These are phyloP conservation scores for Gossypium bickii DNA, from an alignment of 345 rosid genomes.

Conservation along the genomic window DNA sequence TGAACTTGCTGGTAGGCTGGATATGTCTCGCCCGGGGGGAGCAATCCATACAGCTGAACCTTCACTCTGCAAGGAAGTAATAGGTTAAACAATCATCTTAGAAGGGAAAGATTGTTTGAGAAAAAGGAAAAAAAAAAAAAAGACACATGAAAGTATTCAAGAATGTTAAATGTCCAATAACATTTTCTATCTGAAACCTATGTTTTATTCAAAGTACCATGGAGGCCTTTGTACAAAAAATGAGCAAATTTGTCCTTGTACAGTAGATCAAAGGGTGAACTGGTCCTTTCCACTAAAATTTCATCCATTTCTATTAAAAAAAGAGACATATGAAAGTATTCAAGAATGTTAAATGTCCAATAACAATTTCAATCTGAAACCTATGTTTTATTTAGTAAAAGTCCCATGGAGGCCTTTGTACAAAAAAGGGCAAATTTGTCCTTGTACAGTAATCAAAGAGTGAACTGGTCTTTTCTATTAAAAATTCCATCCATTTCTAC, in stretches of 20 bases:
- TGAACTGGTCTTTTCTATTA: too few species aligned
- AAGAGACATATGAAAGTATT: background rate
- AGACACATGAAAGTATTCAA: background rate
- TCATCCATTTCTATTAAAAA: background rate
- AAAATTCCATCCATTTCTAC: too few species aligned
- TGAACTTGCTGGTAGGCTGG: slow-evolving; percentile 63
- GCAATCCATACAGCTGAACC: slow-evolving; percentile 82
- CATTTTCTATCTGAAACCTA: background rate
- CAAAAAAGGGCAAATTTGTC: too few species aligned
- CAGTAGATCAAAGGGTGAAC: too few species aligned
- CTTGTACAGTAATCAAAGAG: too few species aligned
- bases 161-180: background rate
- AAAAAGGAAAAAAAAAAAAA: background rate
- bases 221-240: too few species aligned
- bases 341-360: background rate
- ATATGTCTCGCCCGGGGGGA: slow-evolving; percentile 69
- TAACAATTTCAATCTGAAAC: background rate
- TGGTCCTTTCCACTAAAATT: too few species aligned
- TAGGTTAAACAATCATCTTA: slow-evolving; percentile 14
- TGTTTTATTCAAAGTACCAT: background rate
- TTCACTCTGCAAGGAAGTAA: slow-evolving; percentile 61
- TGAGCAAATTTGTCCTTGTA: too few species aligned
- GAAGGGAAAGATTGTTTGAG: background rate
- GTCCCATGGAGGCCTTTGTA: too few species aligned
- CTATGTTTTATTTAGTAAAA: background rate